Base-by-base conservation (phyloP, 2,329 filamentous ascomycete genomes). In the Incumbomyces lentus region DNA sequence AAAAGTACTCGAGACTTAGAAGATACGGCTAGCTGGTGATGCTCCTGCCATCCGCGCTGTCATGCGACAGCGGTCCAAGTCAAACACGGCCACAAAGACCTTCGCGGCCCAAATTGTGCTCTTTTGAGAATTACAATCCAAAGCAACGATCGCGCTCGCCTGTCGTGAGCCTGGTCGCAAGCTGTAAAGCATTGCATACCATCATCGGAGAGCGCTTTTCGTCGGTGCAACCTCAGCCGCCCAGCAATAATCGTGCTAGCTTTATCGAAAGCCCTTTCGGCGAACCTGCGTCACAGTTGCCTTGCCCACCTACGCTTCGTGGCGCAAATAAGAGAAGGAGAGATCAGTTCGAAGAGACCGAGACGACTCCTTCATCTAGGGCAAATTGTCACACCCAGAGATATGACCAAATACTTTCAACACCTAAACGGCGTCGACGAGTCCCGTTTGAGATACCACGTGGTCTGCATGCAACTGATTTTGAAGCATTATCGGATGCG, bases 31-130 rank as follows among this genome's bases (percentile, higher is more conserved):
- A 30, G 22, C 14, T 10, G 14, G 42, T 40, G 47, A 58, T 71
- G 68, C 55, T 71, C 40, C 66, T 71, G 48, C 68, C 67, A 48
- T 70, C 68, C 7, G 68, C 68, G 29, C 58, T 71, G 41, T 58
- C 66, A 47, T 70, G 68, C 62, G 67, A 70, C 30, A 50, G 46
- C 31, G 52, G 56, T 60, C 56, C 62, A 62, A 52, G 64, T 60
- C 42, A 52, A 59, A 58, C 48, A 46, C 58, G 44, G 44, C 50
- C 43, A 31, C 44, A 52, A 16, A 32, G 32, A 30, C 41, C 42
- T 18, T 46, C 49, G 19, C 39, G 54, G 36, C 54, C 54, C 12
- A 51, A 52, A 40, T 47, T 56, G 12, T 52, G 42, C 2, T 62
- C 59, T 38, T 68, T 68, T 11, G 64, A 66, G 2, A 60, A 60